Base-by-base conservation (phyloP, 495 filamentous ascomycete species). In the Haplographium delicatum region DNA sequence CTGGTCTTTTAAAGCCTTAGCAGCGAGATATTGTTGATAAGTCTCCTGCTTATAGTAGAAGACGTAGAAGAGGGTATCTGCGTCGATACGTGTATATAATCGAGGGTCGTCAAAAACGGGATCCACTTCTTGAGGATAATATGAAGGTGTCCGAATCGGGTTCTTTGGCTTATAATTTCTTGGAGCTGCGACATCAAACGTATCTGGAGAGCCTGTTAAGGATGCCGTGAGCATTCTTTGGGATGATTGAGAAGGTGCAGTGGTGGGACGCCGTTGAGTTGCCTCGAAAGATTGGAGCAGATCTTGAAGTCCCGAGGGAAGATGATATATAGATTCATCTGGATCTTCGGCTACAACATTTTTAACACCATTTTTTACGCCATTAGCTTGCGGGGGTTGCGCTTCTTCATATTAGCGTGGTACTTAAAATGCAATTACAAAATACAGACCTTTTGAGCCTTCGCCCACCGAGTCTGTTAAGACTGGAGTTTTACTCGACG, bases 1-100 rank as follows among this genome's bases (percentile, higher is more conserved):
- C 67, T 97, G 91, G 53, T 86, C 84, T 62, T 97, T 97, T 26
- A 98, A 70, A 16, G 93, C 87, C 67, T 95, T 95, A 4, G 94
- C 93, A 0, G 93, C 88, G n/a, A 98, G 74, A 59, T 89, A 96
- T 63, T 98, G 93, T 62, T 96, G 90, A 62, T 95, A 93, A 0
- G 90, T 88, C 16, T 88, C 89, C 60, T 98, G 93, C 19, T 91
- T 86, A 72, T 98, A 98, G 72, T 98, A 98, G 69, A 98, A 98
- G 44, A 95, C 84, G 66, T 97, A 98, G 67, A 98, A 98, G n/a
- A 98, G 75, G 1, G 90, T 91, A 60, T 98, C 93, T 3, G 91
- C 88, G 55, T 98, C 93, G 42, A 97, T 91, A 26, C 86, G 79
- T 19, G 80, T 75, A 66, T 96, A 98, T 34, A 98, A 69, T 10